Base-by-base conservation (phyloP, 805 yeast genomes). In the Metschnikowia gruessii region DNA sequence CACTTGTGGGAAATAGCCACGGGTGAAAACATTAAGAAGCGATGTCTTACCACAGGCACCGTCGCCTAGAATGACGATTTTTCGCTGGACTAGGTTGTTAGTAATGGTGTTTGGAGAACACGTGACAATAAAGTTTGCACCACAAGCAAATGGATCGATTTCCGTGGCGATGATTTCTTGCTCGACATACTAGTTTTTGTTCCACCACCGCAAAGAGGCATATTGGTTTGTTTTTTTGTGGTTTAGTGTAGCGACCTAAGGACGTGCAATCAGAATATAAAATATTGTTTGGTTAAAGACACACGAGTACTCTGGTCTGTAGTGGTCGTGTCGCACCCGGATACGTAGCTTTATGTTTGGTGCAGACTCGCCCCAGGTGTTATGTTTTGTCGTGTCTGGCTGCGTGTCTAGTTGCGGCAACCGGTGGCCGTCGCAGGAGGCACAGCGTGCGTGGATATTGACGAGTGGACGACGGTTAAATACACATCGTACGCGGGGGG, bases 1-100 rank as follows among this genome's bases (percentile, higher is more conserved):
- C 17, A 92, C 98, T 64, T 94, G 97, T 8, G 98, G 98, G 72
- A 92, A 92, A 67, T 92, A 94, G 1, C 99, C 99, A 57, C 97
- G 76, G 5, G 99, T 94, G 71, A 92, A 94, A 53, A 94, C 97
- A 64, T 92, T 94, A 61, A 92, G 75, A 45, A 94, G 75, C 10
- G 97, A 91, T 2, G 99, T 92, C 66, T 92, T 92, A 68, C 99
- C 99, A 73, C 97, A 92, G 18, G 98, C 97, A 80, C 98, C 97
- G 69, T 92, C 97, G 42, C 98, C 98, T 22, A 92, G 74, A 51
- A 91, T 91, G 58, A 91, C 98, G 45, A 91, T 89, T 65, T 91
- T 91, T 58, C 97, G 85, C 68, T 88, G 90, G 52, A 89, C 88
- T 73, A 58, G 4, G 13, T 28, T 13, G 51, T 51, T 53, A 53